Conservation (phyloP, 2,329 filamentous ascomycete species). For the Epicoccum nigrum region DNA sequence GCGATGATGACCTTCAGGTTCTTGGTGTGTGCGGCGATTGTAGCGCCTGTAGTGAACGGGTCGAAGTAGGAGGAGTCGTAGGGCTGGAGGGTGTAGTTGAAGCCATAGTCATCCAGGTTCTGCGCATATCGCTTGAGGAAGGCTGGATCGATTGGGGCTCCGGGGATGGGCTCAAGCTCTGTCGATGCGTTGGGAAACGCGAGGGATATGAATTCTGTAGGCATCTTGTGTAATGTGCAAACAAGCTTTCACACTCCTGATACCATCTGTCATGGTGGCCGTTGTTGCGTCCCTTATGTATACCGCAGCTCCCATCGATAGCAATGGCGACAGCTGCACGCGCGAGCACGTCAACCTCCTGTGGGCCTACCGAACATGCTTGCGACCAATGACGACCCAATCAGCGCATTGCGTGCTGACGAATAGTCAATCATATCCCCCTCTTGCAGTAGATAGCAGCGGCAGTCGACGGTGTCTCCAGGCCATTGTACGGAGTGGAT, state of each 20-base stretch:
- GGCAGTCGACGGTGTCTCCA: slow-evolving; percentile 10
- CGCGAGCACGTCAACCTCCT: slow-evolving; percentile 15
- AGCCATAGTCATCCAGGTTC: slow-evolving; percentile 64
- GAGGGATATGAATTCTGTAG: slow-evolving; percentile 62
- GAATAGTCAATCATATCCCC: slow-evolving; percentile 2
- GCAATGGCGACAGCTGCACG: slow-evolving; percentile 17
- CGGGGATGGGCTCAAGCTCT: slow-evolving; percentile 61
- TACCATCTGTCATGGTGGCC: background rate
- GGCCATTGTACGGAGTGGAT: background rate
- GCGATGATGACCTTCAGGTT: slow-evolving; percentile 67
- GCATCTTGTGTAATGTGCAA: slow-evolving; percentile 8
- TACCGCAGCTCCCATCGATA: background rate
- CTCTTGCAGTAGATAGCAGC: slow-evolving; percentile 1
- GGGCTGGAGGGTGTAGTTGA: slow-evolving; percentile 67
- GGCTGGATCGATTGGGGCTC: slow-evolving; percentile 60
- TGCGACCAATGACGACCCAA: slow-evolving; percentile 12
- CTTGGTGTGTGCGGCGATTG: slow-evolving; percentile 63
- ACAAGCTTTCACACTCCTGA: background rate
- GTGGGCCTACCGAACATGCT: slow-evolving; percentile 11
- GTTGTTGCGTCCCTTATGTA: slow-evolving; percentile 10
- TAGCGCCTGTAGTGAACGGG: slow-evolving; percentile 65
- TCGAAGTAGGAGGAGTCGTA: slow-evolving; percentile 63
- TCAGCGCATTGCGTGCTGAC: slow-evolving; percentile 10
- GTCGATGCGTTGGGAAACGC: slow-evolving; percentile 64
- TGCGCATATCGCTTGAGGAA: slow-evolving; percentile 64